phyloP scores from a whole-genome alignment of 257 asterid genomes.

The Cordia subcordata region DNA sequence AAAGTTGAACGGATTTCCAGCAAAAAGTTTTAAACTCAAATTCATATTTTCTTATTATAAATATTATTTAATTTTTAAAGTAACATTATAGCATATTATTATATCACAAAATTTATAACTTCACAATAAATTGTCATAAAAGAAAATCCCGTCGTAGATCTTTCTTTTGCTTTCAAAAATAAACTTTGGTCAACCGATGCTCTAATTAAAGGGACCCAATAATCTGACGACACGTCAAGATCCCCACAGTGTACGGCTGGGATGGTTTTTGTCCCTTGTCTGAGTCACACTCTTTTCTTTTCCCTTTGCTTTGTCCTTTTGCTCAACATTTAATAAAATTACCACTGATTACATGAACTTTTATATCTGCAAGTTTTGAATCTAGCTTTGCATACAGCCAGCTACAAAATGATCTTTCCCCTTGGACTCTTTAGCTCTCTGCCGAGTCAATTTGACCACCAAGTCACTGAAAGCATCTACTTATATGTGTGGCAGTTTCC shows the following conservation, averaged over 20 bases:
- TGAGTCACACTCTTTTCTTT: too few relatives aligned
- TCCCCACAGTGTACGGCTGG: conserved; percentile 12
- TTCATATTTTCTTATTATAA: too few relatives aligned
- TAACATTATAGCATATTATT: too few relatives aligned
- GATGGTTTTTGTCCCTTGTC: conserved; percentile 1
- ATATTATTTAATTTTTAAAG: too few relatives aligned
- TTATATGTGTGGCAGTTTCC: not conserved
- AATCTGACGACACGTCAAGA: conserved; percentile 11
- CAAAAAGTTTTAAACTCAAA: too few relatives aligned
- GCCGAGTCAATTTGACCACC: not conserved
- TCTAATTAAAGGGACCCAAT: not conserved
- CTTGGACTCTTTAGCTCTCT: not conserved
- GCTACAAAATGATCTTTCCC: not conserved
- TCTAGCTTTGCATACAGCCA: conserved; percentile 29
- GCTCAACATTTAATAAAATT: too few relatives aligned
- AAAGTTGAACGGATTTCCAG: too few relatives aligned
- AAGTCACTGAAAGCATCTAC: conserved; percentile 2
- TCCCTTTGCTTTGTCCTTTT: conserved; percentile 8
- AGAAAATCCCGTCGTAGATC: too few relatives aligned
- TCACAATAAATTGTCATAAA: too few relatives aligned
- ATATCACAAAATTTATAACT: too few relatives aligned
- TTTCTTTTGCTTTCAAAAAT: too few relatives aligned
- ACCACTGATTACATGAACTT: not conserved
- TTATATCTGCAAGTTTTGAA: not conserved
- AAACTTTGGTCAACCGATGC: conserved; percentile 10